Evolutionary conservation across 2,329 filamentous ascomycete species (phyloP).

Genomic region (Alternaria arborescens): DNA sequence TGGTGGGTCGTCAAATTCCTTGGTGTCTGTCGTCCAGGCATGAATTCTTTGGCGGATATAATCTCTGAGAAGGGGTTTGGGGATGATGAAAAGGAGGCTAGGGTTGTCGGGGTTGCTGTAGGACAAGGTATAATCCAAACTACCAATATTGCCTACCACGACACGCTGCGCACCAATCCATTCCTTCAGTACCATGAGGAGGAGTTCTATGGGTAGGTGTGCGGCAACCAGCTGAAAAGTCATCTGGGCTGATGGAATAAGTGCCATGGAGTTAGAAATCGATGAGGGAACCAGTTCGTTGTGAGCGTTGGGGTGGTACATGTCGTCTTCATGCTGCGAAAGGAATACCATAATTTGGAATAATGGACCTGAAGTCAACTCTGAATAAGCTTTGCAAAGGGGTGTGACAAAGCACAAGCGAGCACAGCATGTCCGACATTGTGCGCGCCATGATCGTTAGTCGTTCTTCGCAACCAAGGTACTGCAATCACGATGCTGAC

Average conservation of each 20-base stretch:
- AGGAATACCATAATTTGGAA: neutral
- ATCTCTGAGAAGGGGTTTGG: neutral
- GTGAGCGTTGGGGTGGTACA: neutral
- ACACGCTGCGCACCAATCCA: neutral
- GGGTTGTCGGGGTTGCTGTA: neutral
- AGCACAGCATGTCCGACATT: neutral
- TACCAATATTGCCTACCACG: neutral
- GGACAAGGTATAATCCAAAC: neutral
- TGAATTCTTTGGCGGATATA: neutral
- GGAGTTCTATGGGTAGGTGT: neutral
- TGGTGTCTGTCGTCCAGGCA: slow-evolving; percentile 12
- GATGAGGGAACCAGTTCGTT: neutral
- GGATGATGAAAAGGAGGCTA: neutral
- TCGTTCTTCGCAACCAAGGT: neutral
- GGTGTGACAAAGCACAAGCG: neutral
- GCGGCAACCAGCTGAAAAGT: neutral
- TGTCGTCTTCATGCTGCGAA: neutral
- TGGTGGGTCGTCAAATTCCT: slow-evolving; percentile 13
- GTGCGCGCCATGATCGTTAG: neutral
- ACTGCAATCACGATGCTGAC: neutral
- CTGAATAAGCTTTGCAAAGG: neutral
- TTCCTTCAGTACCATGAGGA: neutral
- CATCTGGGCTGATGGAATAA: neutral
- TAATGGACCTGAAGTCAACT: neutral
- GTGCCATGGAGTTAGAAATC: neutral